A percentile compares a stretch with the other conserved stretches of the same genome.
phyloP scores from a whole-genome alignment of 768 basidiomycete genomes.

The Clavulina sp. region DNA sequence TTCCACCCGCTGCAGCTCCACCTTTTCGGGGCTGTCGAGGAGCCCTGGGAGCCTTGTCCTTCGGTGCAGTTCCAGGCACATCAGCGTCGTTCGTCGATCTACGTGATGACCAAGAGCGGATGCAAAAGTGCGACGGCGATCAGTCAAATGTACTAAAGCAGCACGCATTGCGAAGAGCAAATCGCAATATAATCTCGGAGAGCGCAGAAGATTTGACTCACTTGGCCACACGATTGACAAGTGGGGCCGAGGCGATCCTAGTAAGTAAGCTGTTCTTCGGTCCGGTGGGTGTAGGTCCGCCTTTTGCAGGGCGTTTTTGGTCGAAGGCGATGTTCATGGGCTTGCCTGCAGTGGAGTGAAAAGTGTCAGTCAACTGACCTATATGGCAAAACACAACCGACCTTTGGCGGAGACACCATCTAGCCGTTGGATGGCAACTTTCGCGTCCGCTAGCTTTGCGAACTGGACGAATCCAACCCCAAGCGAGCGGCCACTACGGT shows the following conservation, averaged over 20 bases:
- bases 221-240: slow-evolving; percentile 33
- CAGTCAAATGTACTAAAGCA: too few relatives aligned
- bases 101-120: too few relatives aligned
- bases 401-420: slow-evolving; percentile 82
- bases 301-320: slow-evolving; percentile 11
- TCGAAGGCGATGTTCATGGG: slow-evolving; percentile 59
- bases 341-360: slow-evolving; percentile 33
- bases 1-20: slow-evolving; percentile 20
- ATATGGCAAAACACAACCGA: slow-evolving; percentile 16
- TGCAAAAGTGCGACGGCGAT: too few relatives aligned
- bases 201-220: not conserved
- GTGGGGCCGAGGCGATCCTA: slow-evolving; percentile 57
- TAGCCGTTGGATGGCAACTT: slow-evolving; percentile 65
- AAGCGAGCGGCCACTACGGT: slow-evolving; percentile 82
- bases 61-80: too few relatives aligned
- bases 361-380: not conserved
- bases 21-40: slow-evolving; percentile 22
- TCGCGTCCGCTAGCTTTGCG: slow-evolving; percentile 63
- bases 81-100: too few relatives aligned
- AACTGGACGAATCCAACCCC: slow-evolving; percentile 68
- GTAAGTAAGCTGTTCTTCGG: slow-evolving; percentile 39
- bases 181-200: too few relatives aligned
- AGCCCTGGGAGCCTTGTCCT: too few relatives aligned
- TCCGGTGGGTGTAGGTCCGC: not conserved
- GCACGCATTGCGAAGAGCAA: too few relatives aligned